Percentiles rank a stretch among this genome's conserved stretches.
Conservation (phyloP, 805 yeast species). For the Saccharomycopsis sp. region DNA sequence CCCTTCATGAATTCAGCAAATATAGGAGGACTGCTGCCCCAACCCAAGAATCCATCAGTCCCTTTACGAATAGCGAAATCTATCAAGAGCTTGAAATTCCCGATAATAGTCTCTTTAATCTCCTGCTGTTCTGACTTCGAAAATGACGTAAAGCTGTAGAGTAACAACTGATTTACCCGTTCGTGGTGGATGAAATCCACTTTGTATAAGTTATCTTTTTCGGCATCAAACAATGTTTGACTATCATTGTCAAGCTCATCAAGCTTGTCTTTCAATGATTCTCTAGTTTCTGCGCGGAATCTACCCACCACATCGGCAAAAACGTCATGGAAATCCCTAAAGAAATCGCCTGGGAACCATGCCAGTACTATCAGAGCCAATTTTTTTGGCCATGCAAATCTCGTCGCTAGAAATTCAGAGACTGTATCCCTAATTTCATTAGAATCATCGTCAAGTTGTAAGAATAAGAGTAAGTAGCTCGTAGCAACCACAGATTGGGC, state of each 20-base stretch:
- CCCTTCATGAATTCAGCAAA: conserved; percentile 6
- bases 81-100: neutral
- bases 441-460: conserved; percentile 15
- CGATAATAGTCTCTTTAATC: neutral
- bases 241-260: neutral
- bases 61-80: conserved; percentile 2
- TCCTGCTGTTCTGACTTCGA: neutral
- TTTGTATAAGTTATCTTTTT: conserved; percentile 60
- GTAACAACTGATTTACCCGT: neutral
- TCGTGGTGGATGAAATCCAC: conserved; percentile 10
- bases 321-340: neutral
- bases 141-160: neutral
- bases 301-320: neutral
- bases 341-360: neutral
- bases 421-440: conserved; percentile 11
- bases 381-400: neutral
- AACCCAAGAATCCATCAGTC: conserved; percentile 16
- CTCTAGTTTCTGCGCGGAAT: neutral
- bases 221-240: conserved; percentile 52
- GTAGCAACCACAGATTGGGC: conserved; percentile 18
- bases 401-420: conserved; percentile 1
- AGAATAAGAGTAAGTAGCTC: conserved; percentile 8
- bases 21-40: conserved; percentile 12
- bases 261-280: neutral
- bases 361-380: neutral